Base-by-base conservation (phyloP, 2,329 filamentous ascomycete species). In the Juglanconis oblonga region DNA sequence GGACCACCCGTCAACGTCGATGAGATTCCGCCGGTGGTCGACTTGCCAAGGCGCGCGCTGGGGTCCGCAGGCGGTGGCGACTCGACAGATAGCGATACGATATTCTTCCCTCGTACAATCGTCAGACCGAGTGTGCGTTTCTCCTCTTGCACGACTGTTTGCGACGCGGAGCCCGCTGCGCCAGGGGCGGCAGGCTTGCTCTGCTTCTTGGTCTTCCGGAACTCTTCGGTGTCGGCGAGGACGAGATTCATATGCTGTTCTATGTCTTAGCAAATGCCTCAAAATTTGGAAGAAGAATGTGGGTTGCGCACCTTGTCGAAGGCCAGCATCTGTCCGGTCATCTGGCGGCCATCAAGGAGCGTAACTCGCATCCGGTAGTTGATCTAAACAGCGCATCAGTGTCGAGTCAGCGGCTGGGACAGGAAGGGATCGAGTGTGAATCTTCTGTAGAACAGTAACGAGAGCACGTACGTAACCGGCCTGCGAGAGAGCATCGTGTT, bases 291-390 rank as follows among this genome's bases (percentile, higher is more conserved):
- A 5, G 4, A 4, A 17, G 11, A 5, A 2, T 59, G 14, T 11
- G 6, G 1, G 6, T 8, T 2, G 61, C 68, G 61, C 77, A 94
- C 92, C 86, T 98, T 98, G 77, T 99, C 95, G 72, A 98, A 99
- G 57, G 95, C 95, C 68, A 99, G 86, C 91, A 99, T 97, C 77
- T 98, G 92, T 64, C 93, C 95, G 45, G 92, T 93, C 88, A 99
- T 96, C 76, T 97, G 92, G 72, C 95, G 88, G 66, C 92, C 92
- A 79, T 99, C 95, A 72, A 91, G 92, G 75, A 99, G 84, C 59
- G 93, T 98, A 66, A 97, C 89, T 74, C 94, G 89, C 93, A 99
- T 98, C 78, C 94, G 92, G 83, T 96, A 98, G 82, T 99, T 98
- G 84, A 99, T 96, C 95, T 98, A 64, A 70, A 64, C 64, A 32